Percentiles rank a stretch among this genome's conserved stretches.
Conservation (phyloP, 768 basidiomycete species). For the Candolleomyces eurysporus region DNA sequence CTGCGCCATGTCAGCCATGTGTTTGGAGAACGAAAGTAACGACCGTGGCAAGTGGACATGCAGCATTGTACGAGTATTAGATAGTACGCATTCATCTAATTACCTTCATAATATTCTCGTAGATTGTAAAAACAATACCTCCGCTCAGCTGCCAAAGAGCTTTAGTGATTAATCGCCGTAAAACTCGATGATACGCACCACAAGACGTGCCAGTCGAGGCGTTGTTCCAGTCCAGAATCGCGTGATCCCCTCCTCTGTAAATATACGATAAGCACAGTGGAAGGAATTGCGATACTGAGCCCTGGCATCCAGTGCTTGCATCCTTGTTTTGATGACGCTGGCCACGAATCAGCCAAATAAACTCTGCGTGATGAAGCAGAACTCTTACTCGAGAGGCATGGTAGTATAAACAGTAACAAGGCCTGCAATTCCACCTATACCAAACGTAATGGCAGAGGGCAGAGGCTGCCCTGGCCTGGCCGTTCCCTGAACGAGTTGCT, state of each 20-base stretch:
- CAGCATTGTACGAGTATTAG: too few relatives aligned
- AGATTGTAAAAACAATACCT: too few relatives aligned
- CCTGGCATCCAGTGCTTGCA: constrained; percentile 89
- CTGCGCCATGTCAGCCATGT: too few relatives aligned
- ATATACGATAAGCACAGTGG: constrained; percentile 93
- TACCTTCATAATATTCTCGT: too few relatives aligned
- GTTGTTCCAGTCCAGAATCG: constrained; percentile 46
- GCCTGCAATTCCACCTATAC: constrained; percentile 90
- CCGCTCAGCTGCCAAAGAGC: constrained; percentile 24
- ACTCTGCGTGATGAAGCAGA: not conserved
- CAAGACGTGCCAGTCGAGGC: too few relatives aligned
- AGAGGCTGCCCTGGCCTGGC: constrained; percentile 80
- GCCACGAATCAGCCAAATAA: not conserved
- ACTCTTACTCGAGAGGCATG: constrained; percentile 75
- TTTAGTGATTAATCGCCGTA: not conserved
- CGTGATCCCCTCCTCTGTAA: constrained; percentile 20
- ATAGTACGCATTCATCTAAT: too few relatives aligned
- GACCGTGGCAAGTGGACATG: too few relatives aligned
- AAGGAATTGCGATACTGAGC: constrained; percentile 89
- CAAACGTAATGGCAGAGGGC: constrained; percentile 88
- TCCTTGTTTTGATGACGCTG: constrained; percentile 96
- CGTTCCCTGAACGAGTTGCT: constrained; percentile 88
- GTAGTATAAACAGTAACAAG: constrained; percentile 92
- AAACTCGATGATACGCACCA: not conserved
- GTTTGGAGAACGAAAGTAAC: constrained; percentile 40